A percentile compares a stretch with the other conserved stretches of the same genome.
phyloP scores from a whole-genome alignment of 495 filamentous ascomycete species.

The Neurospora sp. region DNA sequence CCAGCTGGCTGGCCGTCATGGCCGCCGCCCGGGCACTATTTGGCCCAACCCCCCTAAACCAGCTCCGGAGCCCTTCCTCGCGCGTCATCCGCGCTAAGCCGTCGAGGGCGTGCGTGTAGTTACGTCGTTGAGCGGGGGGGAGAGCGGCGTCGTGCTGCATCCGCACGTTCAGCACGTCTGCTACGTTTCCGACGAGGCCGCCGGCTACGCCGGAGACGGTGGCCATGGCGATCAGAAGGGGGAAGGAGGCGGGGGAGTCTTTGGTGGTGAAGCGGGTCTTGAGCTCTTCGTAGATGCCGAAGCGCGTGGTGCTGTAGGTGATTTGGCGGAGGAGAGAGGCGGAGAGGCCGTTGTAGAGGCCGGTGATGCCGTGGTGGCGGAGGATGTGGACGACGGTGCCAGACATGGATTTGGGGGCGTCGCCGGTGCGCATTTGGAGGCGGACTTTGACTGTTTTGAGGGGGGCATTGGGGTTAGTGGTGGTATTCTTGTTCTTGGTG shows the following conservation, averaged over 20 bases:
- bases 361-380: slow-evolving; percentile 50
- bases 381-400: slow-evolving; percentile 73
- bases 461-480: background rate
- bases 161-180: slow-evolving; percentile 93
- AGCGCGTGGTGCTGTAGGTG: slow-evolving; percentile 86
- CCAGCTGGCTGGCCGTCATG: slow-evolving; percentile 88
- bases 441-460: slow-evolving; percentile 45
- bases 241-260: slow-evolving; percentile 47
- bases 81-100: slow-evolving; percentile 75
- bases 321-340: slow-evolving; percentile 85
- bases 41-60: slow-evolving; percentile 87
- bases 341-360: slow-evolving; percentile 80
- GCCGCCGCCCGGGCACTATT: slow-evolving; percentile 83
- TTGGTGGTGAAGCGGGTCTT: slow-evolving; percentile 48
- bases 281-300: slow-evolving; percentile 89
- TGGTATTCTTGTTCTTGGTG: too few relatives aligned
- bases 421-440: slow-evolving; percentile 67
- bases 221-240: slow-evolving; percentile 68
- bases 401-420: slow-evolving; percentile 62
- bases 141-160: slow-evolving; percentile 95
- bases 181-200: slow-evolving; percentile 83
- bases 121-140: slow-evolving; percentile 59
- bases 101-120: slow-evolving; percentile 83
- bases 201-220: slow-evolving; percentile 78
- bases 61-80: slow-evolving; percentile 58